A percentile compares a stretch with the other conserved stretches of the same genome.
Evolutionary conservation across 2,329 filamentous ascomycete genomes (phyloP).

Genomic region (Hymenoscyphus infarciens): DNA sequence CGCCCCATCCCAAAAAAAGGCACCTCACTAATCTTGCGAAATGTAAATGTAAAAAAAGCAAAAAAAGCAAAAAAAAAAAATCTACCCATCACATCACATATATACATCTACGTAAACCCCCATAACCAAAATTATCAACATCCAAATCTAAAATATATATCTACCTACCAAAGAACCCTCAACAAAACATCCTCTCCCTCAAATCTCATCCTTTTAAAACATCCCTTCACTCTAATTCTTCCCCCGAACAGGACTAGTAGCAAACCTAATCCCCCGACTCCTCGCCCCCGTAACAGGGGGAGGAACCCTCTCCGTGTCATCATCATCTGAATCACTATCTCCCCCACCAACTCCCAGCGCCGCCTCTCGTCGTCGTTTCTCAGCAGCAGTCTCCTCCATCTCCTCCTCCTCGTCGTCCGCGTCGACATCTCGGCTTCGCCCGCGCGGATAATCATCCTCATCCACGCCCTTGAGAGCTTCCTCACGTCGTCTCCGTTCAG

Average conservation of each 20-base stretch:
- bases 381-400: slow-evolving; percentile 11
- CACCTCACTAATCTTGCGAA: too few species aligned
- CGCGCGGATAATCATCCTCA: background rate
- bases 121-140: too few species aligned
- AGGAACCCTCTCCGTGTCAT: slow-evolving; percentile 32
- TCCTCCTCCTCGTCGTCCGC: slow-evolving; percentile 2
- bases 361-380: slow-evolving; percentile 64
- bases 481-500: slow-evolving; percentile 30
- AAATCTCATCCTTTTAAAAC: too few species aligned
- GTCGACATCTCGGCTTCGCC: background rate
- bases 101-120: too few species aligned
- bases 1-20: too few species aligned
- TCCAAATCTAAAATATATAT: too few species aligned
- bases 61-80: too few species aligned
- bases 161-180: too few species aligned
- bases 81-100: too few species aligned
- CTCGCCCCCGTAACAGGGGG: slow-evolving; percentile 20
- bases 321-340: slow-evolving; percentile 32
- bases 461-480: slow-evolving; percentile 11
- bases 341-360: slow-evolving; percentile 58
- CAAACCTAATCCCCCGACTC: slow-evolving; percentile 34
- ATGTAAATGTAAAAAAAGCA: too few species aligned
- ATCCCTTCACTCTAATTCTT: slow-evolving; percentile 5
- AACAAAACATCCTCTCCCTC: too few species aligned
- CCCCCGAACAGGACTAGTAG: slow-evolving; percentile 33